Evolutionary conservation across 305 asterid genomes (phyloP).

Genomic region (Fraxinus sp.): DNA sequence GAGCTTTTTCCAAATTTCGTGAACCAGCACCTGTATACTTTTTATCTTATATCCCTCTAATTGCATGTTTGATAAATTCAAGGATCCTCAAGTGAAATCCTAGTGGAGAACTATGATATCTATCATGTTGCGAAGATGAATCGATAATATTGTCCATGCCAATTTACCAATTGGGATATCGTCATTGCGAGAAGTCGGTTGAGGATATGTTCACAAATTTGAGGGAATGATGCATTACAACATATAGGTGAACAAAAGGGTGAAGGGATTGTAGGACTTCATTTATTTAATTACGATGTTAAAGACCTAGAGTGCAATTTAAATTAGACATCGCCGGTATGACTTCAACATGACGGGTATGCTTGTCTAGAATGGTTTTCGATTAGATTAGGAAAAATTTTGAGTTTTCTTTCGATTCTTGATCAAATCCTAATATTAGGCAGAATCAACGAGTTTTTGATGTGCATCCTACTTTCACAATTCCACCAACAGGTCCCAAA

Average conservation of each 20-base stretch:
- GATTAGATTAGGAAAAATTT: too few relatives aligned
- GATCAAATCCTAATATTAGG: not conserved
- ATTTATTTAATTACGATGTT: not conserved
- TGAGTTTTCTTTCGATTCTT: too few relatives aligned
- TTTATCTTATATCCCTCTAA: too few relatives aligned
- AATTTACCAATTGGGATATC: not conserved
- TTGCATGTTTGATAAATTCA: not conserved
- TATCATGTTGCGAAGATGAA: not conserved
- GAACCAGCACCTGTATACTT: not conserved
- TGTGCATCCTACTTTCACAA: not conserved
- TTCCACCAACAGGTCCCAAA: not conserved
- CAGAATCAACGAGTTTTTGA: not conserved
- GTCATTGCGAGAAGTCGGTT: not conserved
- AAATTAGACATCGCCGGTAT: not conserved
- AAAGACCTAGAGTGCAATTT: not conserved
- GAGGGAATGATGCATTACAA: not conserved
- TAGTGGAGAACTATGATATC: not conserved
- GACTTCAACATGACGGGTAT: not conserved
- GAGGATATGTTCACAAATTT: not conserved
- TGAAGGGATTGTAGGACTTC: not conserved
- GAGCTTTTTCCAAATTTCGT: not conserved
- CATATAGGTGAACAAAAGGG: not conserved
- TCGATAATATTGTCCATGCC: not conserved
- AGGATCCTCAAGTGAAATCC: not conserved
- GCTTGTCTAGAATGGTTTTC: not conserved